Conservation (phyloP, 176 grass and related monocot species). For the Lolium multiflorum region DNA sequence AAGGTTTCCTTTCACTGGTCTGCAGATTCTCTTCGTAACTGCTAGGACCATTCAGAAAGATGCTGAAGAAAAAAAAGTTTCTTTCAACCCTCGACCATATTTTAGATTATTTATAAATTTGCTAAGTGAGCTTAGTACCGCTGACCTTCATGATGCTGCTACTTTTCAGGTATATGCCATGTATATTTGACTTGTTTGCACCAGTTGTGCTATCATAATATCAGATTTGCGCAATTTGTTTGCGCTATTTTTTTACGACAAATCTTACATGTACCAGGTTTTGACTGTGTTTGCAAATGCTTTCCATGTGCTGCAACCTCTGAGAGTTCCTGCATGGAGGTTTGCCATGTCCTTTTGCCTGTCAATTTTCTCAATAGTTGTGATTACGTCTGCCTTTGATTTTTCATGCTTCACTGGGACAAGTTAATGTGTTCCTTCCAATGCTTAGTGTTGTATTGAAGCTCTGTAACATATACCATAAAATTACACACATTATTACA, state of each 20-base stretch:
- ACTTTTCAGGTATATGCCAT: slow-evolving; percentile 76
- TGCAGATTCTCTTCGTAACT: slow-evolving; percentile 76
- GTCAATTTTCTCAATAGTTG: slow-evolving; percentile 13
- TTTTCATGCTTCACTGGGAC: neutral
- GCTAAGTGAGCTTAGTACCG: slow-evolving; percentile 78
- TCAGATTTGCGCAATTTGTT: neutral
- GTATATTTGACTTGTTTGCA: slow-evolving; percentile 4
- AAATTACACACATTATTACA: neutral
- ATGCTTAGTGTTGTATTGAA: neutral
- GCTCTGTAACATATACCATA: neutral
- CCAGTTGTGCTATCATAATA: neutral
- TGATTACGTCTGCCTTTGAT: neutral
- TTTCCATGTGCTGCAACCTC: slow-evolving; percentile 55
- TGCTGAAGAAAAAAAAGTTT: slow-evolving; percentile 90
- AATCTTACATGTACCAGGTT: slow-evolving; percentile 42
- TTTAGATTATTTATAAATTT: slow-evolving; percentile 93
- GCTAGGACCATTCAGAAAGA: slow-evolving; percentile 81
- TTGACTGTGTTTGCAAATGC: slow-evolving; percentile 55
- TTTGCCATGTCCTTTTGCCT: slow-evolving; percentile 38
- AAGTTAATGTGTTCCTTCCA: neutral
- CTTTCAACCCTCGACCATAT: slow-evolving; percentile 85
- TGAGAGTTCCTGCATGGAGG: slow-evolving; percentile 64
- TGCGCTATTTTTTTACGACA: slow-evolving; percentile 10
- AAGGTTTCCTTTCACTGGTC: slow-evolving; percentile 35
- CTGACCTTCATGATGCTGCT: slow-evolving; percentile 67